Base-by-base conservation (phyloP, 192 early-diverging fungal species). In the Coemansia sp. region DNA sequence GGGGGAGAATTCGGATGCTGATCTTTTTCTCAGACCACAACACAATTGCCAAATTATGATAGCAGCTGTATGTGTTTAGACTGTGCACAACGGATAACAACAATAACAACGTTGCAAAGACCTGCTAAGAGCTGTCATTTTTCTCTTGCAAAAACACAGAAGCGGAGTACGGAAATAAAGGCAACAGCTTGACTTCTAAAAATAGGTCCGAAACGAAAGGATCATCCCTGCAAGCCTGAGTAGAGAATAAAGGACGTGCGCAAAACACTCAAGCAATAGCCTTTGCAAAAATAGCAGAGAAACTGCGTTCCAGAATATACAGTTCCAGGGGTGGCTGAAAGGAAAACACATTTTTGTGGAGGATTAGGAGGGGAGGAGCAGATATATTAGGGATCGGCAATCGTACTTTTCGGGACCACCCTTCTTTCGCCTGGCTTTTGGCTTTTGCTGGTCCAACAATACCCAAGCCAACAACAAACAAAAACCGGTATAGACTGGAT, bases 321-420 rank as follows among this genome's bases (percentile, higher is more conserved):
- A 44, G 15, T 8, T 8, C 4, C 23, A 6, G 23, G 14, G 29
- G 52, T 54, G 52, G 52, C 33, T 42, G 38, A 67, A 29, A 59
- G 14, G 48, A n/a, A 52, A 23, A 15, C 5, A 4, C 10, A 4
- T 15, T 13, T 13, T 17, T 41, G 38, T 17, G 15, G 10, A 17
- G 14, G 42, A 34, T 44, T 5, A 23, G 30, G n/a, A 38, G 23
- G 36, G 40, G 33, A 37, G 6, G 29, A 61, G 23, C 8, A 22
- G 59, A 13, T 28, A 29, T 61, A 60, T 62, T 52, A 53, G 41
- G 50, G 45, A 52, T 57, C 52, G 36, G 14, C 52, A 47, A 55
- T 22, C 60, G 48, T 37, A 15, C 52, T 54, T n/a, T n/a, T 54
- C 15, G 22, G 45, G 45, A 48, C 45, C 45, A 48, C 10, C 20